Conservation (phyloP, 2,329 filamentous ascomycete species). For the Capronia americana region DNA sequence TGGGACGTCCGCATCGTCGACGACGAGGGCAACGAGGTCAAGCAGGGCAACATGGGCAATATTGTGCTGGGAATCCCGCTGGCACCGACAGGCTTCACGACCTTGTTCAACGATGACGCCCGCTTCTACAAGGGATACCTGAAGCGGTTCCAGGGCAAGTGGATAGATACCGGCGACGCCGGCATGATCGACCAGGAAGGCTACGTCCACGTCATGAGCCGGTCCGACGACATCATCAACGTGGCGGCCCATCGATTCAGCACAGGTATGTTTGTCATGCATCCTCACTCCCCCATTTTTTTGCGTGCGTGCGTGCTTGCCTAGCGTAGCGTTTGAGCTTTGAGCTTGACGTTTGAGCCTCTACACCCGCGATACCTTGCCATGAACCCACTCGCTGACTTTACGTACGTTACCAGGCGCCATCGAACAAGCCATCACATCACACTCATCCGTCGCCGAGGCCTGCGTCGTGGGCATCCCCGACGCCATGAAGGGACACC, state of each 20-base stretch:
- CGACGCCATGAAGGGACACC: conserved; percentile 83
- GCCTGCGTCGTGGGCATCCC: conserved; percentile 86
- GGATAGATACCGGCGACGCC: conserved; percentile 90
- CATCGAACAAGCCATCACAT: conserved; percentile 89
- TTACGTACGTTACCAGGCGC: conserved; percentile 61
- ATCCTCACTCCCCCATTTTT: too few species aligned
- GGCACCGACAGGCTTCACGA: conserved; percentile 84
- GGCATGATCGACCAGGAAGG: conserved; percentile 81
- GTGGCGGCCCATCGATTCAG: conserved; percentile 92
- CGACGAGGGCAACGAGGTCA: conserved; percentile 75
- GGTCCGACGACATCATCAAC: conserved; percentile 87
- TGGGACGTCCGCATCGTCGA: conserved; percentile 87
- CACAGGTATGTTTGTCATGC: conserved; percentile 65
- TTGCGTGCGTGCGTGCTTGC: too few species aligned
- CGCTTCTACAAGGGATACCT: conserved; percentile 86
- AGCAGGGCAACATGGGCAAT: conserved; percentile 82
- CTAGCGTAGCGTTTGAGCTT: neutral
- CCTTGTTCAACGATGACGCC: conserved; percentile 83
- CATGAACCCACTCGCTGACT: conserved; percentile 9
- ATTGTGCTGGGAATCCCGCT: conserved; percentile 84
- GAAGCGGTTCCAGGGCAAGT: conserved; percentile 78
- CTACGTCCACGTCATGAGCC: conserved; percentile 68
- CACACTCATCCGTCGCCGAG: conserved; percentile 79
- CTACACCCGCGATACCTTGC: neutral
- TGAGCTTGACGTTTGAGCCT: neutral